These are phyloP conservation scores for Dryadomyces quercivorus DNA, from an alignment of 2,329 filamentous ascomycete genomes.

Conservation along the genomic window DNA sequence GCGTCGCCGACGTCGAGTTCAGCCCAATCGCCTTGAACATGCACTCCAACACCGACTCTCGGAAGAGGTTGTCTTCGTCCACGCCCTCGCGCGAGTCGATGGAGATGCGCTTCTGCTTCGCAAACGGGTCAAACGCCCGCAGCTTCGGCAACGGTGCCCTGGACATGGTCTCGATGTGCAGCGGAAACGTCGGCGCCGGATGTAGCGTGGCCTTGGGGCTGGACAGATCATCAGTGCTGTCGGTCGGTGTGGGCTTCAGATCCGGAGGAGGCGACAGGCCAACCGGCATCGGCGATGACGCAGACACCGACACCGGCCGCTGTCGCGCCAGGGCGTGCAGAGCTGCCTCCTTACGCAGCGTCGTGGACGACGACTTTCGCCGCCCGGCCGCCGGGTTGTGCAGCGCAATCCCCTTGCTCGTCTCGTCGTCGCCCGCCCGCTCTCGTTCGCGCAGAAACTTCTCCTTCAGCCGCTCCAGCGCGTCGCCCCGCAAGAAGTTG, in stretches of 20 bases:
- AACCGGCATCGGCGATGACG: slow-evolving; percentile 26
- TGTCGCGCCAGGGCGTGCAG: slow-evolving; percentile 49
- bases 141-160: slow-evolving; percentile 35
- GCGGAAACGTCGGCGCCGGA: slow-evolving; percentile 5
- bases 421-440: slow-evolving; percentile 66
- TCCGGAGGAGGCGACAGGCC: slow-evolving; percentile 29
- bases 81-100: slow-evolving; percentile 66
- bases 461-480: slow-evolving; percentile 74
- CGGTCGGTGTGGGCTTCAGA: slow-evolving; percentile 31
- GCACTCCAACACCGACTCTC: slow-evolving; percentile 83
- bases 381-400: slow-evolving; percentile 64
- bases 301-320: slow-evolving; percentile 31
- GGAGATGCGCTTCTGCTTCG: slow-evolving; percentile 34
- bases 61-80: slow-evolving; percentile 80
- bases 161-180: slow-evolving; percentile 14
- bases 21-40: slow-evolving; percentile 92
- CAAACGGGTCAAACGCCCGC: slow-evolving; percentile 40
- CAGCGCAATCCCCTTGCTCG: slow-evolving; percentile 84
- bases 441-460: slow-evolving; percentile 84
- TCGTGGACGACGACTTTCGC: slow-evolving; percentile 59
- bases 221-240: slow-evolving; percentile 60
- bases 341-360: slow-evolving; percentile 66
- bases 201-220: not conserved
- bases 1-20: slow-evolving; percentile 51
- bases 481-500: slow-evolving; percentile 75